phyloP scores from a whole-genome alignment of 1,139 yeast species.

The Diutina siamensis region DNA sequence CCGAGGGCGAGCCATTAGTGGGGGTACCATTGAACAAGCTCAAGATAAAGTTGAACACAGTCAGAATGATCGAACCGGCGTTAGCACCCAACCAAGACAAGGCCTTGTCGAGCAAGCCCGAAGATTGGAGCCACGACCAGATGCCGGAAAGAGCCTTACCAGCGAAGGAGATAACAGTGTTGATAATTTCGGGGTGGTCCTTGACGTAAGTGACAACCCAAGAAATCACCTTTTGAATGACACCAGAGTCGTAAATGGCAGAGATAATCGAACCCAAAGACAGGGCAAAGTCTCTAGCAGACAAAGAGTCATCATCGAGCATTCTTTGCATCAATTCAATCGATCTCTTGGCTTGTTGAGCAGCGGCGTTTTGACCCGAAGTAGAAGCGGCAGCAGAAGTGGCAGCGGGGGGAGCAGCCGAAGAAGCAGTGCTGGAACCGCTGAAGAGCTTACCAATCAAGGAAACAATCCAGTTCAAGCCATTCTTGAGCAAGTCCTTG shows the following conservation, averaged over 20 bases:
- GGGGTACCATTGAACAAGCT: neutral
- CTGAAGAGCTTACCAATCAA: neutral
- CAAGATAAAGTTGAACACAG: neutral
- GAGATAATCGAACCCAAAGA: neutral
- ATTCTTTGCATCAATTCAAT: neutral
- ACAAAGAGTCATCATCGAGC: neutral
- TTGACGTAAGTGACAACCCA: constrained; percentile 2
- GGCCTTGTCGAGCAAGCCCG: neutral
- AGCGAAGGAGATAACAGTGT: neutral
- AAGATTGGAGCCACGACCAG: neutral
- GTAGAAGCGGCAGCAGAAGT: neutral
- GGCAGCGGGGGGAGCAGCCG: neutral
- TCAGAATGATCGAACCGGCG: neutral
- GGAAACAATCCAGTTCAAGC: neutral
- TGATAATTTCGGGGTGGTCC: neutral
- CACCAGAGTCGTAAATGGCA: constrained; percentile 4
- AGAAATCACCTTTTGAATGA: neutral
- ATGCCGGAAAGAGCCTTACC: neutral
- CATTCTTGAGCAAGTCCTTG: neutral
- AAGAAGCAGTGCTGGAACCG: neutral
- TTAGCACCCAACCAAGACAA: neutral
- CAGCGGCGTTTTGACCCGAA: neutral
- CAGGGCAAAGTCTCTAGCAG: constrained; percentile 5
- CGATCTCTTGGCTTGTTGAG: neutral
- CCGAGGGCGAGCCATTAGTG: neutral